Evolutionary conservation across 805 yeast genomes (phyloP).

Genomic region (Cyberlindnera euphorbiiphila): DNA sequence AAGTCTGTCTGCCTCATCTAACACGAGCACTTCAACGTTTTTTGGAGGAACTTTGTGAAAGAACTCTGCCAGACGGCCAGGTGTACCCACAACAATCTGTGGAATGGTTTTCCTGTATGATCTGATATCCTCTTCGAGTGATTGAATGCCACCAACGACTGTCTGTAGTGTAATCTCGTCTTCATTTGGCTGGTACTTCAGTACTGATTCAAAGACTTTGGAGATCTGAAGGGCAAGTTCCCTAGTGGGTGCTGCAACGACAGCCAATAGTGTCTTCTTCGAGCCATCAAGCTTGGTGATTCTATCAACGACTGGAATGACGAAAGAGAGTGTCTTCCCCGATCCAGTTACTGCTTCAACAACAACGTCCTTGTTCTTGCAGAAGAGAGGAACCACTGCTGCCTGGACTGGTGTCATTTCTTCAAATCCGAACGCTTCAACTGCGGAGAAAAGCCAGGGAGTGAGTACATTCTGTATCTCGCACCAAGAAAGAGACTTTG

Average conservation of each 20-base stretch:
- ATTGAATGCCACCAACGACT: constrained; percentile 58
- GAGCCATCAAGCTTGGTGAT: constrained; percentile 35
- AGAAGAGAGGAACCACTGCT: constrained; percentile 80
- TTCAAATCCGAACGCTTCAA: constrained; percentile 68
- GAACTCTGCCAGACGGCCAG: constrained; percentile 83
- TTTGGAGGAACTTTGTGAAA: constrained; percentile 55
- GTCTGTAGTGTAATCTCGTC: constrained; percentile 50
- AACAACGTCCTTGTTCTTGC: constrained; percentile 87
- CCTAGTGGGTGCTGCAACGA: constrained; percentile 66
- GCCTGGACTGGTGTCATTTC: constrained; percentile 98
- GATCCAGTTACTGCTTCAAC: constrained; percentile 98
- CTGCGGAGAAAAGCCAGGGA: constrained; percentile 69
- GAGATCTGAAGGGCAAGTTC: constrained; percentile 71
- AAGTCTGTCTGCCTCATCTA: constrained; percentile 89
- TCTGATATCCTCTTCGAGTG: constrained; percentile 70
- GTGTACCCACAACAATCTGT: constrained; percentile 83
- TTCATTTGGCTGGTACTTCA: constrained; percentile 55
- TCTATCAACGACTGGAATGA: constrained; percentile 75
- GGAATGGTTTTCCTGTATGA: constrained; percentile 52
- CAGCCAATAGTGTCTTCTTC: constrained; percentile 56
- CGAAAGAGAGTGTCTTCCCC: constrained; percentile 93
- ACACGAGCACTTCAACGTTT: constrained; percentile 66
- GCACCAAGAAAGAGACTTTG: constrained; percentile 59
- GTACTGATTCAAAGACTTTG: constrained; percentile 55
- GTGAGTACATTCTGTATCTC: constrained; percentile 47